phyloP scores from a whole-genome alignment of 129 eudicot species.

The Gnaphalium uliginosum region DNA sequence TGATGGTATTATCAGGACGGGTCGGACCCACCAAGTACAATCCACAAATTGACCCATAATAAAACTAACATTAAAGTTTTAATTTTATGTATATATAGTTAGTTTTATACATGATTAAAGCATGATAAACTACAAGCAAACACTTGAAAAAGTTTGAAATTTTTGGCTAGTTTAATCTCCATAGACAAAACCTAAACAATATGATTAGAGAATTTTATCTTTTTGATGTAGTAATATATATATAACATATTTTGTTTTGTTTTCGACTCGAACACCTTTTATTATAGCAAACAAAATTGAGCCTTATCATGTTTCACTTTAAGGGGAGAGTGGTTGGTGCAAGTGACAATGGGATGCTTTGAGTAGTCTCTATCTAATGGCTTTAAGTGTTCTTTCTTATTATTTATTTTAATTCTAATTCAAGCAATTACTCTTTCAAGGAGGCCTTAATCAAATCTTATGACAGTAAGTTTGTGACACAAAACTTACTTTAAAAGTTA shows the following conservation, averaged over 20 bases:
- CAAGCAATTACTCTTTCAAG: not conserved
- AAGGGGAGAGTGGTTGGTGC: conserved; percentile 18
- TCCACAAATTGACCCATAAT: conserved; percentile 1
- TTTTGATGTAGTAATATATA: too few relatives aligned
- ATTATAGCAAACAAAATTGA: conserved; percentile 13
- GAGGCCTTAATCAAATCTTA: not conserved
- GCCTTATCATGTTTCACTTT: conserved; percentile 30
- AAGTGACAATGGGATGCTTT: conserved; percentile 6
- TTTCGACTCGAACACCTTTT: not conserved
- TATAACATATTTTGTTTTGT: not conserved
- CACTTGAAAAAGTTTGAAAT: too few relatives aligned
- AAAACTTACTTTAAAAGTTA: not conserved
- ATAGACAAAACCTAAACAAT: too few relatives aligned
- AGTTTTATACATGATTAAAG: too few relatives aligned
- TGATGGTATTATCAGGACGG: conserved; percentile 14
- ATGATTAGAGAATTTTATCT: too few relatives aligned
- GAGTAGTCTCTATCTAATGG: conserved; percentile 24
- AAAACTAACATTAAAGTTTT: not conserved
- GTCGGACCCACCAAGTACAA: conserved; percentile 29
- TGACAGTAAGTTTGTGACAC: not conserved
- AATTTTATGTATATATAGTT: too few relatives aligned
- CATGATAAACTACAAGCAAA: not conserved
- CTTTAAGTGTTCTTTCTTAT: not conserved
- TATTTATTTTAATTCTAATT: too few relatives aligned
- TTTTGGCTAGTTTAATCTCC: too few relatives aligned